Evolutionary conservation across 768 basidiomycete genomes (phyloP).

Genomic region (Rubroboletus satanas): DNA sequence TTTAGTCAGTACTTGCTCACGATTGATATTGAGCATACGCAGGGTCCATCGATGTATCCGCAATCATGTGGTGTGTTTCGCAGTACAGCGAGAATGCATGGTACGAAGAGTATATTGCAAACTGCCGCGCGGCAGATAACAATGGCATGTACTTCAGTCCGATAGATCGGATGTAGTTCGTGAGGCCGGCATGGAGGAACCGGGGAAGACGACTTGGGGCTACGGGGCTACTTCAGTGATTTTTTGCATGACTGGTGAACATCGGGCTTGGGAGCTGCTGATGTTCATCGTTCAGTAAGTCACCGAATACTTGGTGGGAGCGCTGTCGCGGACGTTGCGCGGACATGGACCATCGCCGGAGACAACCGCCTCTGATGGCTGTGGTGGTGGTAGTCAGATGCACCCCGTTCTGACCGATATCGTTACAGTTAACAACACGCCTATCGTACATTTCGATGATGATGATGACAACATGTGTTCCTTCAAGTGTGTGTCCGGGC

Average conservation of each 20-base stretch:
- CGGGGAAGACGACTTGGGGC: background rate
- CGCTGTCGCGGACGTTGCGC: background rate
- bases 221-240: background rate
- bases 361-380: background rate
- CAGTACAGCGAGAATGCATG: too few relatives aligned
- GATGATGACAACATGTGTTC: background rate
- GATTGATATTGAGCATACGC: too few relatives aligned
- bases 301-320: slow-evolving; percentile 28
- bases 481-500: background rate
- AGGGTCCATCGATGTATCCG: too few relatives aligned
- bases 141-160: background rate
- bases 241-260: too few relatives aligned
- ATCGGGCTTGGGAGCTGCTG: background rate
- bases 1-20: too few relatives aligned
- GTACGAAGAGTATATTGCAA: too few relatives aligned
- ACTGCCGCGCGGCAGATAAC: too few relatives aligned
- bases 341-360: background rate
- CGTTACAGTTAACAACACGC: background rate
- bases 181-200: background rate
- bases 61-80: too few relatives aligned
- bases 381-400: background rate
- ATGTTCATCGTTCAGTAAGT: background rate
- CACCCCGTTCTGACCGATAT: background rate
- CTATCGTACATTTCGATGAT: slow-evolving; percentile 12
- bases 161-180: background rate